A percentile compares a stretch with the other conserved stretches of the same genome.
phyloP scores from a whole-genome alignment of 768 basidiomycete genomes.

The Dioszegia crocea region DNA sequence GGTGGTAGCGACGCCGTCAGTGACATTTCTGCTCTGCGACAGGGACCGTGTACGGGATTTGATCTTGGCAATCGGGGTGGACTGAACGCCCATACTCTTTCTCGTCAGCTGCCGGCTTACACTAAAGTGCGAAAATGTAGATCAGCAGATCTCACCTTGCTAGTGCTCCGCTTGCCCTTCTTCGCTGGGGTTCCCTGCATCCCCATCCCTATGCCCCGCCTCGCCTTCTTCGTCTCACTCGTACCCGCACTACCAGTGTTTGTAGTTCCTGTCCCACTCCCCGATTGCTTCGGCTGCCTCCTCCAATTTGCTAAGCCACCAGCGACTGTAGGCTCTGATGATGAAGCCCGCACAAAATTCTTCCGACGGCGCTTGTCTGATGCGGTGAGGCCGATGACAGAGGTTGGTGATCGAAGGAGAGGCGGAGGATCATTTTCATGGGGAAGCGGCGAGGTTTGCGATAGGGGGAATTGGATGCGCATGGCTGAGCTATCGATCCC shows the following conservation, averaged over 20 bases:
- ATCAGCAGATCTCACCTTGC: not conserved
- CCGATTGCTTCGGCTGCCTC: not conserved
- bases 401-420: not conserved
- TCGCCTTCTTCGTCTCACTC: not conserved
- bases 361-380: not conserved
- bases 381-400: conserved; percentile 3
- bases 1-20: not conserved
- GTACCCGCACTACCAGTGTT: not conserved
- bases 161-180: not conserved
- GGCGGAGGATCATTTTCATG: conserved; percentile 2
- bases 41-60: not conserved
- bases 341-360: not conserved
- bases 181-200: conserved; percentile 4
- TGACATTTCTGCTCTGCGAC: not conserved
- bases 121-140: not conserved
- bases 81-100: conserved; percentile 6
- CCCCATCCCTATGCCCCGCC: not conserved
- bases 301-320: conserved; percentile 6
- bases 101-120: not conserved
- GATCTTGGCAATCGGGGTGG: not conserved
- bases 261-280: not conserved
- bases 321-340: not conserved
- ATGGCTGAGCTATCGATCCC: no score
- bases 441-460: not conserved
- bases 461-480: no score